These are phyloP conservation scores for Zygoascus sp. DNA, from an alignment of 1,139 yeast genomes.

Conservation along the genomic window DNA sequence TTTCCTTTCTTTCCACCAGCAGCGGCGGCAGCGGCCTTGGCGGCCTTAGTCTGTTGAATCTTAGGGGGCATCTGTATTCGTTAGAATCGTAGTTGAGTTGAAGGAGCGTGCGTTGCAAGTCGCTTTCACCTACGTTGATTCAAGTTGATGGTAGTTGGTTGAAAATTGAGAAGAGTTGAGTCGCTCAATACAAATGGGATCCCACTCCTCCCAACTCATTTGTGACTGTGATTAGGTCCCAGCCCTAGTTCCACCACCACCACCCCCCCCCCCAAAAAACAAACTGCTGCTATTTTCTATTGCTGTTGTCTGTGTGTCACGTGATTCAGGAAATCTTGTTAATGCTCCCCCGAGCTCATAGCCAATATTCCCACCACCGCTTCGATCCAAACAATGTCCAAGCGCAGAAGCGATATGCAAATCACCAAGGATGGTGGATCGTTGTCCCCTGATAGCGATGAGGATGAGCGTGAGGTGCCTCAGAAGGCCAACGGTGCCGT, in stretches of 20 bases:
- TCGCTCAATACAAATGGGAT: background rate
- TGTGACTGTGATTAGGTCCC: slow-evolving; percentile 6
- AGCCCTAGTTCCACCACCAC: background rate
- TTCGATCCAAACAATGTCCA: slow-evolving; percentile 14
- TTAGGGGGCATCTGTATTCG: slow-evolving; percentile 82
- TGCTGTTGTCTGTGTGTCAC: too few relatives aligned
- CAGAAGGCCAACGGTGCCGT: slow-evolving; percentile 55
- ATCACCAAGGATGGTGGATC: slow-evolving; percentile 37
- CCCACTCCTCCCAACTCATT: background rate
- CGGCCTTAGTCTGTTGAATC: slow-evolving; percentile 98
- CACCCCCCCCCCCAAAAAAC: too few relatives aligned
- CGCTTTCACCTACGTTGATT: slow-evolving; percentile 6
- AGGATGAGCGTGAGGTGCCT: slow-evolving; percentile 35
- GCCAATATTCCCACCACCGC: background rate
- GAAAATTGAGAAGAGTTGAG: slow-evolving; percentile 9
- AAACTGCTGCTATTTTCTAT: too few relatives aligned
- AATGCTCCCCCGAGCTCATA: background rate
- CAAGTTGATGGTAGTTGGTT: slow-evolving; percentile 12
- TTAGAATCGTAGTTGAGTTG: background rate
- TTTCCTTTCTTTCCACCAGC: slow-evolving; percentile 99
- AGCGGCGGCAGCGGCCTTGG: slow-evolving; percentile 99
- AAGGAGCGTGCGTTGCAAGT: background rate
- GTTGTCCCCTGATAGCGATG: slow-evolving; percentile 34
- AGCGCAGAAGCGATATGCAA: slow-evolving; percentile 21
- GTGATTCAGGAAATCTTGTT: too few relatives aligned